These are phyloP conservation scores for Mytilinidion resinicola DNA, from an alignment of 495 filamentous ascomycete genomes.

Conservation along the genomic window DNA sequence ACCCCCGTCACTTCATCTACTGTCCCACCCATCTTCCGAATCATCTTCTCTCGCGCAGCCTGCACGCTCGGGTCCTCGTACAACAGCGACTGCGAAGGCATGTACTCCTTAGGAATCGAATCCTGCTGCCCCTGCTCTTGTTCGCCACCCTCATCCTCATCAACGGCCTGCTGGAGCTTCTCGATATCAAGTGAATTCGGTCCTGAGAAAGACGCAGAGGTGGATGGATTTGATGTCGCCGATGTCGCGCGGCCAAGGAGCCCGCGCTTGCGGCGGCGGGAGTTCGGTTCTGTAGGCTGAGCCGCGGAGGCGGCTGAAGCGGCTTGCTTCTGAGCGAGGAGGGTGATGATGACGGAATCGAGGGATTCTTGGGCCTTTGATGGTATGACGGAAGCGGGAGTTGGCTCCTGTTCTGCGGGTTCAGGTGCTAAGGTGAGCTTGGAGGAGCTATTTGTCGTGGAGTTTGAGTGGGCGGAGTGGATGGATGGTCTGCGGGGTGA, in stretches of 20 bases:
- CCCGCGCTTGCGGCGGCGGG: conserved; percentile 5
- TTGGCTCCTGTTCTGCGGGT: not conserved
- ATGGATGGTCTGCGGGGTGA: conserved; percentile 24
- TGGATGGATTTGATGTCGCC: conserved; percentile 16
- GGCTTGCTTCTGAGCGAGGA: conserved; percentile 19
- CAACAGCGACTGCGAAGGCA: conserved; percentile 28
- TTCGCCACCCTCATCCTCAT: not conserved
- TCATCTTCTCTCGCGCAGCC: conserved; percentile 29
- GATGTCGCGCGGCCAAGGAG: conserved; percentile 24
- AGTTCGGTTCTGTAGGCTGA: not conserved
- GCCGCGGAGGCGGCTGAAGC: not conserved
- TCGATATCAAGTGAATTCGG: not conserved
- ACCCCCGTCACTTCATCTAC: conserved; percentile 7
- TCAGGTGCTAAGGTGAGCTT: conserved; percentile 4
- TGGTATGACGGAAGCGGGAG: not conserved
- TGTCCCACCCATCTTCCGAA: conserved; percentile 28
- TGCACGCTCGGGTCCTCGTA: conserved; percentile 34
- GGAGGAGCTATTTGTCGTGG: conserved; percentile 4
- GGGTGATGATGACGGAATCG: conserved; percentile 4
- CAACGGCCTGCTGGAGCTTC: not conserved
- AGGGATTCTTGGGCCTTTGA: not conserved
- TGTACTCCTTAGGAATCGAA: conserved; percentile 5
- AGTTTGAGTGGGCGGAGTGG: conserved; percentile 15
- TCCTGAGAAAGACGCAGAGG: conserved; percentile 4
- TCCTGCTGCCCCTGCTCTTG: not conserved